Conservation (phyloP, 169 alveolate genomes). For the Cryptosporidium canis region DNA sequence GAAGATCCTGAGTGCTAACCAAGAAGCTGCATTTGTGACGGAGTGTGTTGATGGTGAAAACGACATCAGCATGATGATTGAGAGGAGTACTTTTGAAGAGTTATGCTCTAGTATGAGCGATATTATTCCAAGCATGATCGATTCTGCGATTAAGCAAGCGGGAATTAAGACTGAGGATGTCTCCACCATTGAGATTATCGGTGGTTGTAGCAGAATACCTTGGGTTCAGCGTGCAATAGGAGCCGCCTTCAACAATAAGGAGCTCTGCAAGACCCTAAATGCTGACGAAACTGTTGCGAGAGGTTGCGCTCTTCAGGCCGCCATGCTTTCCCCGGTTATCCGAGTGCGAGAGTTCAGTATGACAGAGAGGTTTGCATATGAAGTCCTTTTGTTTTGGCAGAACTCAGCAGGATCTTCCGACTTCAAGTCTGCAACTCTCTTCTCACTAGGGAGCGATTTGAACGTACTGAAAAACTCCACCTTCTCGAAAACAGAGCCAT, state of each 20-base stretch:
- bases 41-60: conserved; percentile 96
- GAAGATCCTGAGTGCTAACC: conserved; percentile 95
- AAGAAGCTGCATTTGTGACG: conserved; percentile 90
- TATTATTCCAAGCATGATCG: conserved; percentile 79
- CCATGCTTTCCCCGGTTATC: conserved; percentile 86
- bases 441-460: conserved; percentile 79
- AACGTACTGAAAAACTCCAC: conserved; percentile 81
- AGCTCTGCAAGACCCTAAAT: conserved; percentile 91
- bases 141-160: conserved; percentile 77
- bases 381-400: conserved; percentile 81
- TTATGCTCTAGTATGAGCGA: conserved; percentile 83
- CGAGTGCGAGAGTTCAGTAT: conserved; percentile 84
- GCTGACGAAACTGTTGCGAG: conserved; percentile 97
- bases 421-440: conserved; percentile 75
- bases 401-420: conserved; percentile 74
- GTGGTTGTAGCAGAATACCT: conserved; percentile 97
- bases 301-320: conserved; percentile 96
- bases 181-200: conserved; percentile 94
- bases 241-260: conserved; percentile 83
- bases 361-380: conserved; percentile 81
- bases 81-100: conserved; percentile 92
- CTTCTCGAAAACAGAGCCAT: conserved; percentile 80
- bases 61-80: conserved; percentile 83
- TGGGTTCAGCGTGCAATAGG: conserved; percentile 88
- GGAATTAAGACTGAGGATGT: conserved; percentile 81